phyloP scores from a whole-genome alignment of 768 basidiomycete species.

The Chalciporus pseudorubinellus region DNA sequence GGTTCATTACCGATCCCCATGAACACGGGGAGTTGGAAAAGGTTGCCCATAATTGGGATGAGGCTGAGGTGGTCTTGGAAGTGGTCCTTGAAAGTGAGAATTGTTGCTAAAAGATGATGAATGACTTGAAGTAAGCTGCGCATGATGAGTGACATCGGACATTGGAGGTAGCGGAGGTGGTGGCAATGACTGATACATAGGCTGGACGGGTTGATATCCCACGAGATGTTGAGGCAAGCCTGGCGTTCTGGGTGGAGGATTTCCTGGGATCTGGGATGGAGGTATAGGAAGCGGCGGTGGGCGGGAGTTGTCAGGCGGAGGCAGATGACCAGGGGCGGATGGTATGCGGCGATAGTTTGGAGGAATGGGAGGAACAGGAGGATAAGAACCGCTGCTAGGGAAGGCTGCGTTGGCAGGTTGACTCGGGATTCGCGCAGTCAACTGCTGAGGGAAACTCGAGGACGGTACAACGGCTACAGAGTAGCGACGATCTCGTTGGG shows the following conservation, averaged over 20 bases:
- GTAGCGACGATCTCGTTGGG: slow-evolving; percentile 30
- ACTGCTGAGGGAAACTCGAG: slow-evolving; percentile 31
- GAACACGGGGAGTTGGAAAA: slow-evolving; percentile 24
- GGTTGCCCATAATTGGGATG: slow-evolving; percentile 32
- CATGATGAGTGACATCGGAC: slow-evolving; percentile 29
- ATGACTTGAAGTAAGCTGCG: slow-evolving; percentile 23
- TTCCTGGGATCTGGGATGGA: slow-evolving; percentile 23
- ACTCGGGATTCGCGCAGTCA: slow-evolving; percentile 5
- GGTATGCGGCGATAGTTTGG: slow-evolving; percentile 37
- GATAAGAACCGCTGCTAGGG: slow-evolving; percentile 16
- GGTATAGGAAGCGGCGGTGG: slow-evolving; percentile 29
- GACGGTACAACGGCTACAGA: slow-evolving; percentile 30
- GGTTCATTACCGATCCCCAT: slow-evolving; percentile 28
- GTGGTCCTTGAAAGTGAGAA: slow-evolving; percentile 39
- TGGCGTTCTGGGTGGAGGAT: slow-evolving; percentile 39
- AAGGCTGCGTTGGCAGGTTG: slow-evolving; percentile 13
- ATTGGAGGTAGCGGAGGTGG: slow-evolving; percentile 29
- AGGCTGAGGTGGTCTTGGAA: slow-evolving; percentile 40
- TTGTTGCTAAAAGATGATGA: slow-evolving; percentile 23
- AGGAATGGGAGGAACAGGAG: slow-evolving; percentile 18
- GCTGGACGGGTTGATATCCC: slow-evolving; percentile 43
- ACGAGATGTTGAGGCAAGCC: slow-evolving; percentile 52
- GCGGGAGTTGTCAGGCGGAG: slow-evolving; percentile 22
- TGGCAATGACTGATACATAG: slow-evolving; percentile 36
- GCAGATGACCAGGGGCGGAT: slow-evolving; percentile 24